Evolutionary conservation across 1,139 yeast species (phyloP).

Genomic region (Blastobotrys apis): DNA sequence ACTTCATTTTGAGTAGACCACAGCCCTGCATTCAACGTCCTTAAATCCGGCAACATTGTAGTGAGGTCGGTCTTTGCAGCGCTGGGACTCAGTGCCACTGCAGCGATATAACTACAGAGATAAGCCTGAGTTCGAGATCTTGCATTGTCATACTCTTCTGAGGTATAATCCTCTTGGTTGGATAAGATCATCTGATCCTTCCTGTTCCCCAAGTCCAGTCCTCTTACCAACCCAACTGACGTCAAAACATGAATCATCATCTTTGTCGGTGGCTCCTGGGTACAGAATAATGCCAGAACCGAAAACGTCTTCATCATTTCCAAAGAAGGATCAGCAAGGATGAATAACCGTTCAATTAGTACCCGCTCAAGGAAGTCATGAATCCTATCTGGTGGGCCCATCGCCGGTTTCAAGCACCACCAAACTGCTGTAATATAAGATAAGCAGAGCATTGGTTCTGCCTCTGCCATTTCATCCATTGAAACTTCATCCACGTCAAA

Average conservation of each 20-base stretch:
- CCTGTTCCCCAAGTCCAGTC: slow-evolving; percentile 6
- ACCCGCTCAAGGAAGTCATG: slow-evolving; percentile 10
- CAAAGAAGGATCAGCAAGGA: slow-evolving; percentile 6
- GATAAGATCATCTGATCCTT: neutral
- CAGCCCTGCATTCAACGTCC: too few species aligned
- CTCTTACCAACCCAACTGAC: neutral
- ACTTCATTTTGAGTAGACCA: too few species aligned
- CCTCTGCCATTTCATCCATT: slow-evolving; percentile 4
- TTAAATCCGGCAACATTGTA: too few species aligned
- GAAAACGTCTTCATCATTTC: slow-evolving; percentile 6
- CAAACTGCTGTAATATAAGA: slow-evolving; percentile 7
- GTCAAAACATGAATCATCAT: slow-evolving; percentile 3
- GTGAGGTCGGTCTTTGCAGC: too few species aligned
- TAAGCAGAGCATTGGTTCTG: slow-evolving; percentile 10
- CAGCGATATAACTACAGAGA: too few species aligned
- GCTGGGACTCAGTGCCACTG: too few species aligned
- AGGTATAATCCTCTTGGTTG: neutral
- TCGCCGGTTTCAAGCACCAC: neutral
- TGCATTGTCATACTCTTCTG: neutral
- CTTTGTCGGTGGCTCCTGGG: slow-evolving; percentile 10
- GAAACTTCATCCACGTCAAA: slow-evolving; percentile 9
- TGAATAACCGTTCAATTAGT: slow-evolving; percentile 8
- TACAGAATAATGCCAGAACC: slow-evolving; percentile 6
- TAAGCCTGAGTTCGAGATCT: slow-evolving; percentile 2
- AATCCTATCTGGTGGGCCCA: neutral